Evolutionary conservation across 192 early-diverging fungal genomes (phyloP), one percentile per base, ranked within the genome.

Genomic region (Backusella sp.): DNA sequence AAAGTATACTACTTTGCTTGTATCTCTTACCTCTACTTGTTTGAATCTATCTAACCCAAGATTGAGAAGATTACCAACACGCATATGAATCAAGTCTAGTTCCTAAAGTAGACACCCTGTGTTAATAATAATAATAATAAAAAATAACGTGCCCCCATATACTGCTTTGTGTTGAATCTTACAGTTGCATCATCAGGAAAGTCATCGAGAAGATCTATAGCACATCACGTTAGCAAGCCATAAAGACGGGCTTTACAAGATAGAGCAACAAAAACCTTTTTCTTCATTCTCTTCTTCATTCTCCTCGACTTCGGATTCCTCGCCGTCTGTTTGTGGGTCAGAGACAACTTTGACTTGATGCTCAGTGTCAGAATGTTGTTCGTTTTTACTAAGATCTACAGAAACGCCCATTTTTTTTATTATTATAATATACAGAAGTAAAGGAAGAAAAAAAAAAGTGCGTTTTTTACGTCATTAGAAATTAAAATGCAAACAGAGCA

Each of bases 51-150:
- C 88, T 1, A 94, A 76, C 3, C 77, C 77, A 0, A 94, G 77
- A 19, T 74, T 77, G 4, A 85, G 79, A 6, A 94, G 66, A 37
- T 90, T 82, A 9, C 69, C 85, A 53, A 94, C 76, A 32, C 92
- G 85, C 53, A 88, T 82, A 83, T 94, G 92, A 30, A 86, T 88
- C 9, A 93, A 73, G 66, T 94, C 91, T 3, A 94, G 81, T 53
- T 92, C 91, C 87, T 93, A 81, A 32, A 75, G 42, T 62, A 0
- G 6, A 71, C n/a, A 30, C 12, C 19, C 36, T 6, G 41, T 44
- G 52, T 67, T 17, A 14, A 28, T 32, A 66, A 23, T n/a, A 65
- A 66, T 30, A 26, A 15, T n/a, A 26, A 68, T 32, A 32, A 32
- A 32, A 32, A 32, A 28, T 1, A 28, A 28, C 28, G 2, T 32